These are phyloP conservation scores for Thermoascus crustaceus DNA, from an alignment of 2,329 filamentous ascomycete genomes.

Conservation along the genomic window DNA sequence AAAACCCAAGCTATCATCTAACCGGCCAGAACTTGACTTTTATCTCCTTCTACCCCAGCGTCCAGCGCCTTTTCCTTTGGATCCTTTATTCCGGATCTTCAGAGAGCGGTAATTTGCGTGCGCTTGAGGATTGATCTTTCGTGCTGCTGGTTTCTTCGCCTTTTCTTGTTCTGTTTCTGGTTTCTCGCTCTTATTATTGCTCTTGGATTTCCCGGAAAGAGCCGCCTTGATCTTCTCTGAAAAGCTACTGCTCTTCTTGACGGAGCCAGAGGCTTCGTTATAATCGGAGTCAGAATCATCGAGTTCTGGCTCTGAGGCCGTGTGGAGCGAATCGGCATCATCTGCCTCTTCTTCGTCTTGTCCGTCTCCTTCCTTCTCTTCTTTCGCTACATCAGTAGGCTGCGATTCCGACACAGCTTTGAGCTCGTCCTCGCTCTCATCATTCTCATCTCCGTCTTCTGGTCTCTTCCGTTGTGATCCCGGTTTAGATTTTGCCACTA, in stretches of 20 bases:
- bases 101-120: conserved; percentile 43
- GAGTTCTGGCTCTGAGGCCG: conserved; percentile 17
- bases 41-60: conserved; percentile 30
- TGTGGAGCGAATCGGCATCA: conserved; percentile 19
- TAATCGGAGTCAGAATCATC: conserved; percentile 23
- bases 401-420: conserved; percentile 24
- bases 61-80: conserved; percentile 25
- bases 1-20: too few species aligned
- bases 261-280: conserved; percentile 14
- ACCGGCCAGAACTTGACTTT: too few species aligned
- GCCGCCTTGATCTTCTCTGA: conserved; percentile 31
- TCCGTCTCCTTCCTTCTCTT: conserved; percentile 7
- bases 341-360: conserved; percentile 9
- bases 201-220: conserved; percentile 16
- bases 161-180: conserved; percentile 9
- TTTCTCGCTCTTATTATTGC: conserved; percentile 7
- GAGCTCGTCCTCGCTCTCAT: conserved; percentile 21
- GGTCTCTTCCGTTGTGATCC: conserved; percentile 16
- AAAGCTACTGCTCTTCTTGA: conserved; percentile 22
- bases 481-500: conserved; percentile 23
- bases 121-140: conserved; percentile 37
- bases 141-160: conserved; percentile 18
- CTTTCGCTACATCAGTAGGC: conserved; percentile 8
- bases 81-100: conserved; percentile 36
- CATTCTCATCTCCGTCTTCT: conserved; percentile 12